A percentile compares a stretch with the other conserved stretches of the same genome.
Conservation (phyloP, 805 yeast species). For the Hanseniaspora lachancei region DNA sequence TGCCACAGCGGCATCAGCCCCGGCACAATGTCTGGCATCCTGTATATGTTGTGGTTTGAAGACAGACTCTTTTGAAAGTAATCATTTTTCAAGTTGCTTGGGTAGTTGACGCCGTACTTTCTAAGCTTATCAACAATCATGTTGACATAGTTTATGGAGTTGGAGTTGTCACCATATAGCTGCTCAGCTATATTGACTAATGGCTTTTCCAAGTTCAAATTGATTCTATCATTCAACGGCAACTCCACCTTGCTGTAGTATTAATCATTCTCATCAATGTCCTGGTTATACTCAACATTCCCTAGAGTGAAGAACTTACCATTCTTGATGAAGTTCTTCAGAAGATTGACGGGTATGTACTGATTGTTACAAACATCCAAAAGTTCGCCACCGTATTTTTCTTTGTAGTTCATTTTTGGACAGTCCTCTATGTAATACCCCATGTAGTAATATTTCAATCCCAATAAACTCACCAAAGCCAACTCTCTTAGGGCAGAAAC, state of each 20-base stretch:
- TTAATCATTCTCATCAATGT: conserved; percentile 7
- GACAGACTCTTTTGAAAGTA: conserved; percentile 8
- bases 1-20: conserved; percentile 41
- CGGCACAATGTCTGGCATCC: conserved; percentile 35
- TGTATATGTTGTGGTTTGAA: conserved; percentile 12
- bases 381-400: conserved; percentile 62
- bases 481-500: conserved; percentile 63
- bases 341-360: conserved; percentile 26
- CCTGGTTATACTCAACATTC: conserved; percentile 11
- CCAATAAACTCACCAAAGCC: conserved; percentile 36
- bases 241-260: conserved; percentile 12
- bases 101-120: conserved; percentile 18
- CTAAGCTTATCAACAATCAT: conserved; percentile 17
- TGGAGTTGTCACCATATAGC: conserved; percentile 29
- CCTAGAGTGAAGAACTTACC: conserved; percentile 22
- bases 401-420: conserved; percentile 70
- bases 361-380: conserved; percentile 40
- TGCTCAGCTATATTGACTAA: conserved; percentile 27
- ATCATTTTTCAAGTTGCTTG: conserved; percentile 13
- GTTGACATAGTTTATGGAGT: conserved; percentile 19
- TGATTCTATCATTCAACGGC: conserved; percentile 14
- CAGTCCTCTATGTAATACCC: conserved; percentile 76
- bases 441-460: conserved; percentile 46
- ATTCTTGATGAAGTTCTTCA: conserved; percentile 17
- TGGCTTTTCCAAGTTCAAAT: conserved; percentile 5